phyloP scores from a whole-genome alignment of 257 asterid genomes.

The Nicotiana benthamiana region DNA sequence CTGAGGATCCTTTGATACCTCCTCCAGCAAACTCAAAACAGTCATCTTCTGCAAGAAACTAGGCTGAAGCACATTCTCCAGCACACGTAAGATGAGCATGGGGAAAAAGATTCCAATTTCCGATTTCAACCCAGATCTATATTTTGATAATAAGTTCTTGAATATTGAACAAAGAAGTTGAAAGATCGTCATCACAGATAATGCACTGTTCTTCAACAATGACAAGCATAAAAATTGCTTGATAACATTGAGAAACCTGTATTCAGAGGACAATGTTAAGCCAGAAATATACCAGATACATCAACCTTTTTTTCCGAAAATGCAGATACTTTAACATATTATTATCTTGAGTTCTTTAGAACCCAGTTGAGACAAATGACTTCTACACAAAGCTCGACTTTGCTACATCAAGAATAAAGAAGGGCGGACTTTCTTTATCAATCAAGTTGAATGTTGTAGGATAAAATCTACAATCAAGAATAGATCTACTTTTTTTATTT shows the following conservation, averaged over 20 bases:
- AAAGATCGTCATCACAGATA: constrained; percentile 88
- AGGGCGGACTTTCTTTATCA: not conserved
- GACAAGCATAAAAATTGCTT: constrained; percentile 92
- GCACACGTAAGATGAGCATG: constrained; percentile 92
- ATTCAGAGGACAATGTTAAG: constrained; percentile 4
- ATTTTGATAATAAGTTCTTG: constrained; percentile 60
- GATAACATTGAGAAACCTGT: constrained; percentile 84
- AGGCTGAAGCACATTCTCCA: constrained; percentile 97
- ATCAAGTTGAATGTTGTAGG: not conserved
- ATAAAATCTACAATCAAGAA: not conserved
- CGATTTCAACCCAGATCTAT: constrained; percentile 82
- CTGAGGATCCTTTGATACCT: constrained; percentile 75
- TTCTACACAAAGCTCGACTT: not conserved
- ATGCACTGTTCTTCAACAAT: constrained; percentile 92
- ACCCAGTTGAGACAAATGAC: not conserved
- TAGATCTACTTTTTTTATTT: too few species aligned
- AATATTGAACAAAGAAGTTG: constrained; percentile 67
- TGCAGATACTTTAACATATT: not conserved
- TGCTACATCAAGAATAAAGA: not conserved
- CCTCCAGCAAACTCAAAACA: constrained; percentile 73
- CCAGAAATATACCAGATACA: constrained; percentile 18
- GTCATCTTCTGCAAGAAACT: constrained; percentile 99
- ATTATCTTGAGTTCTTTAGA: not conserved
- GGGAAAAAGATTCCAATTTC: constrained; percentile 96
- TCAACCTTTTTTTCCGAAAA: not conserved